Conservation (phyloP, 192 early-diverging fungal genomes). For the Rhizophagus clarus region DNA sequence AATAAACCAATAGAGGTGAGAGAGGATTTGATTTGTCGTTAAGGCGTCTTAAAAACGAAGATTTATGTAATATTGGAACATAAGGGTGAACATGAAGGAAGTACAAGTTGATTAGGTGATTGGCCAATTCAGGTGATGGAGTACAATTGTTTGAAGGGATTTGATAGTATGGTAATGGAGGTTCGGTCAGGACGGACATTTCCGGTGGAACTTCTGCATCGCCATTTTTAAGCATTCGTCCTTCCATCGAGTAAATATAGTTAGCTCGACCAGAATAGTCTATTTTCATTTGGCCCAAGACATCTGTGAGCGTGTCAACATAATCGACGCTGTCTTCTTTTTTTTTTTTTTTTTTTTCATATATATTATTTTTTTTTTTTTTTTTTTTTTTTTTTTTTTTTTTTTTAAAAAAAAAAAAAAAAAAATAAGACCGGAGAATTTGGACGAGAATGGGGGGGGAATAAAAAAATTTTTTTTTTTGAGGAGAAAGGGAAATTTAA, state of each 20-base stretch:
- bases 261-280: conserved; percentile 11
- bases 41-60: conserved; percentile 49
- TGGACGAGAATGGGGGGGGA: no score
- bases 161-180: conserved; percentile 7
- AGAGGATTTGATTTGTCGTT: conserved; percentile 45
- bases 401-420: no score
- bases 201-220: not conserved
- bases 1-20: conserved; percentile 50
- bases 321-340: conserved; percentile 25
- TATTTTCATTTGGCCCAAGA: conserved; percentile 18
- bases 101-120: conserved; percentile 45
- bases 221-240: not conserved
- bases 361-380: no score
- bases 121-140: conserved; percentile 6
- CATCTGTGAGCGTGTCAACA: conserved; percentile 20
- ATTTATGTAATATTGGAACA: conserved; percentile 52
- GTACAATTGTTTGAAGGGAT: not conserved
- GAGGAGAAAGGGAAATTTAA: no score
- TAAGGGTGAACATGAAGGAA: conserved; percentile 59
- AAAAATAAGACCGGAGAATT: no score
- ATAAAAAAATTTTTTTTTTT: no score
- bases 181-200: conserved; percentile 1
- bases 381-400: no score
- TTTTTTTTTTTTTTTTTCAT: not conserved
- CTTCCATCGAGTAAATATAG: conserved; percentile 23